phyloP scores from a whole-genome alignment of 164 flowering plant genomes.

The Tetracentron sinense region DNA sequence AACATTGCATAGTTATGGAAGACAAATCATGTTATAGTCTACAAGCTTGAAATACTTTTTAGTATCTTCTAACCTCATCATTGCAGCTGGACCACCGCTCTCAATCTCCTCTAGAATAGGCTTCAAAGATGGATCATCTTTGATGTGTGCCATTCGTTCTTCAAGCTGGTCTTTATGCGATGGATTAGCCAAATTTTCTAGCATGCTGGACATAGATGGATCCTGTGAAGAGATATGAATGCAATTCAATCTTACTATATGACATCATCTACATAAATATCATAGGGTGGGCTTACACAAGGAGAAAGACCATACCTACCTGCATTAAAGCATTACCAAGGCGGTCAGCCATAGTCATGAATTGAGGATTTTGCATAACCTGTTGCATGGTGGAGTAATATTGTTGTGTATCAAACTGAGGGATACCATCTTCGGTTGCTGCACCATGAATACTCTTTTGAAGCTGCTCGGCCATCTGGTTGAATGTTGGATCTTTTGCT shows the following conservation, averaged over 20 bases:
- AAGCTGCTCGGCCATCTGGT: conserved; percentile 93
- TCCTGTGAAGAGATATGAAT: conserved; percentile 40
- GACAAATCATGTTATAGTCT: background rate
- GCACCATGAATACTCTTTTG: conserved; percentile 70
- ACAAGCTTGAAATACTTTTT: background rate
- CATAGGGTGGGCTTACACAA: background rate
- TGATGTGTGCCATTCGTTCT: conserved; percentile 74
- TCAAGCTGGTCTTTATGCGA: conserved; percentile 63
- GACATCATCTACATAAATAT: background rate
- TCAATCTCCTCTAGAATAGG: conserved; percentile 88
- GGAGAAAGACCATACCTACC: conserved; percentile 34
- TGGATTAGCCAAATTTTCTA: conserved; percentile 70
- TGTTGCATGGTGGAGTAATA: conserved; percentile 84
- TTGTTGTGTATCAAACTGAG: conserved; percentile 75
- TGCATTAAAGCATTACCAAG: conserved; percentile 92
- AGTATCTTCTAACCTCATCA: conserved; percentile 43
- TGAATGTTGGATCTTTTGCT: conserved; percentile 89
- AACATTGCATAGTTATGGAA: background rate
- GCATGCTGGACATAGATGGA: conserved; percentile 84
- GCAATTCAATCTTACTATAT: conserved; percentile 1
- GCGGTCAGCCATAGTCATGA: conserved; percentile 95
- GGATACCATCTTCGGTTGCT: conserved; percentile 45
- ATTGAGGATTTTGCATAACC: conserved; percentile 95
- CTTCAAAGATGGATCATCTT: conserved; percentile 83
- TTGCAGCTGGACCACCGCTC: conserved; percentile 88